Percentiles rank a stretch among this genome's conserved stretches.
phyloP scores from a whole-genome alignment of 1,284 basidiomycete genomes.

The Rhodotorula sp. region DNA sequence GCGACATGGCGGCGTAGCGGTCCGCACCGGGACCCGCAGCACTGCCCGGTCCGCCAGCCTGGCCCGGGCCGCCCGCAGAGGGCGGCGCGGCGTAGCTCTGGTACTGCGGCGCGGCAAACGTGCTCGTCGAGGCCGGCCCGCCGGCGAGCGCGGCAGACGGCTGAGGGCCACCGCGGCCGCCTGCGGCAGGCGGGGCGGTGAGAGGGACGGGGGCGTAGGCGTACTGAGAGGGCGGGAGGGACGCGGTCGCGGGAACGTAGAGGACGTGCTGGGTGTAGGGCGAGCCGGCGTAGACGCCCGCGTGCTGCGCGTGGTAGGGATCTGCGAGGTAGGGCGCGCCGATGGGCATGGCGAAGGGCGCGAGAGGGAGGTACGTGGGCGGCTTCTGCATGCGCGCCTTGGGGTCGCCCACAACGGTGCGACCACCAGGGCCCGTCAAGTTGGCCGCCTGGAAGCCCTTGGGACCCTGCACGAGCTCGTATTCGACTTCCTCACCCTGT shows the following conservation, averaged over 20 bases:
- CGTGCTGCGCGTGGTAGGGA: slow-evolving; percentile 46
- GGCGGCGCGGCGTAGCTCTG: slow-evolving; percentile 26
- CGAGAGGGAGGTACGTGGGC: slow-evolving; percentile 32
- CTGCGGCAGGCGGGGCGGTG: background rate
- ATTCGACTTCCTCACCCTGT: slow-evolving; percentile 45
- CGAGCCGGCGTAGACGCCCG: slow-evolving; percentile 43
- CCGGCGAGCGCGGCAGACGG: background rate
- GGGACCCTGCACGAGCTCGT: slow-evolving; percentile 45
- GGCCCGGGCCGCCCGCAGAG: background rate
- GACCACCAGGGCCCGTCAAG: slow-evolving; percentile 45
- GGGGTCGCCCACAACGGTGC: slow-evolving; percentile 45
- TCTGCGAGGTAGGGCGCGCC: slow-evolving; percentile 36
- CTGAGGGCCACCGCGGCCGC: background rate
- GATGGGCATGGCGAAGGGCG: slow-evolving; percentile 25
- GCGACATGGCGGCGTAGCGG: slow-evolving; percentile 7
- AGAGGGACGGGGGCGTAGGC: slow-evolving; percentile 27
- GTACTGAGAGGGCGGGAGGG: slow-evolving; percentile 32
- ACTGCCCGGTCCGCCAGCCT: no score
- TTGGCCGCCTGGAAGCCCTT: slow-evolving; percentile 47
- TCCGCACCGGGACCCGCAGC: slow-evolving; percentile 1
- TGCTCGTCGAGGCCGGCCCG: background rate
- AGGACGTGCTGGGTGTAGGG: slow-evolving; percentile 42
- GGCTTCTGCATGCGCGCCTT: slow-evolving; percentile 42
- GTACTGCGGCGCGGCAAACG: slow-evolving; percentile 31
- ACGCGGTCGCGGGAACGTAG: slow-evolving; percentile 33